Conservation (phyloP, 1,139 yeast species). For the Yamadazyma oceani region DNA sequence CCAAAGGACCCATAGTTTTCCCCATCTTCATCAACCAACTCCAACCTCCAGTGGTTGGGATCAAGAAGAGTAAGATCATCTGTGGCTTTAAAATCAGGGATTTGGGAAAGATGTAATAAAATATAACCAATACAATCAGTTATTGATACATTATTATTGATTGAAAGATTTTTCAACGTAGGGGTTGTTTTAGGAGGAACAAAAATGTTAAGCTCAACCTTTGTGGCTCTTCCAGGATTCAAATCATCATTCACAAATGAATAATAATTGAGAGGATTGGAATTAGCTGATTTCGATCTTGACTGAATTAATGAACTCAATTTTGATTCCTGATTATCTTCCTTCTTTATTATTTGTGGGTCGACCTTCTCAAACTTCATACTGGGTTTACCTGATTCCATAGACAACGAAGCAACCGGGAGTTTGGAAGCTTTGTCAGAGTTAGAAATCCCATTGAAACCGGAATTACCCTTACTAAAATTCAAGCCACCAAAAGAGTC, state of each 20-base stretch:
- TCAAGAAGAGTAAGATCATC: constrained; percentile 29
- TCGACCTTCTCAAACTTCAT: constrained; percentile 28
- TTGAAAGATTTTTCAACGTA: constrained; percentile 29
- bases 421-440: constrained; percentile 6
- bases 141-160: constrained; percentile 49
- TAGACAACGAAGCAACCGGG: constrained; percentile 4
- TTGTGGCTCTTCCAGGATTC: constrained; percentile 25
- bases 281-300: constrained; percentile 33
- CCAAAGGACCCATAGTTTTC: constrained; percentile 79
- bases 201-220: constrained; percentile 33
- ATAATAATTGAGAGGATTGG: constrained; percentile 55
- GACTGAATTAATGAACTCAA: constrained; percentile 44
- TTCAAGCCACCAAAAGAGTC: constrained; percentile 9
- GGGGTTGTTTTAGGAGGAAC: constrained; percentile 38
- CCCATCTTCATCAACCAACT: constrained; percentile 76
- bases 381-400: constrained; percentile 9
- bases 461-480: background rate
- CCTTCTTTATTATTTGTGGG: constrained; percentile 8
- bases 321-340: constrained; percentile 21
- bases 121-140: constrained; percentile 67
- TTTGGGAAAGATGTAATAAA: constrained; percentile 32
- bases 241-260: constrained; percentile 40
- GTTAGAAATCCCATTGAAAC: constrained; percentile 4
- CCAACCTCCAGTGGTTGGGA: constrained; percentile 68
- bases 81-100: constrained; percentile 7